Evolutionary conservation across 129 eudicot genomes (phyloP), one percentile per base, ranked within the genome.

Genomic region (Arctium lappa): DNA sequence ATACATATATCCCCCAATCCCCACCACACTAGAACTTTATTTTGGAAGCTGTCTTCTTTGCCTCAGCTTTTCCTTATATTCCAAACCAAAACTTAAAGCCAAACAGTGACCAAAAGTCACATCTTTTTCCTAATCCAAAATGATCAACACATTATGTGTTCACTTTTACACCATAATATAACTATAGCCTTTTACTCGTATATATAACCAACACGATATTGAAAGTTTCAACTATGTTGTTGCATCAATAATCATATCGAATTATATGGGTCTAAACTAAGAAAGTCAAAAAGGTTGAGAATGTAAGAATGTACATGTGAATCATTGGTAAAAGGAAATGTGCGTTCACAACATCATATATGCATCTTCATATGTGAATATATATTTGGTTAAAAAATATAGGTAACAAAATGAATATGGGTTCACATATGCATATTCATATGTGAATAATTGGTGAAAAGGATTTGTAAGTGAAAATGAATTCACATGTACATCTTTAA

Each of bases 1-100:
- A 85, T 65, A 78, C 70, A 84, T 69, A 46, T 66, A 74, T 32
- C 80, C 70, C 27, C 80, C 69, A 53, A 37, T 69, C 85, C 86
- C 92, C 88, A 85, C 88, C 86, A 83, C 37, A 10, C 42, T 81
- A 86, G 82, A 82, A 84, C 81, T 86, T 50, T 40, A 69, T 83
- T 83, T 50, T 88, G 63, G 86, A 86, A 83, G 82, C 79, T 84
- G 63, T 82, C 85, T 81, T 90, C 73, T 79, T 86, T 82, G 81
- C 73, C 85, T 73, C n/a, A 76, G 13, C 86, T 82, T 90, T 90
- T 81, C 44, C 8, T 60, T 79, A 78, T 82, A 86, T 88, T 88
- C 94, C 87, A 86, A 88, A 86, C 86, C 88, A 77, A 84, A 74
- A 81, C 78, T 74, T 46, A 82, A 84, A 86, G 81, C 82, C 86